A percentile compares a stretch with the other conserved stretches of the same genome.
These are phyloP conservation scores for Helenozyma baotianmanensis DNA, from an alignment of 805 yeast species.

Conservation along the genomic window DNA sequence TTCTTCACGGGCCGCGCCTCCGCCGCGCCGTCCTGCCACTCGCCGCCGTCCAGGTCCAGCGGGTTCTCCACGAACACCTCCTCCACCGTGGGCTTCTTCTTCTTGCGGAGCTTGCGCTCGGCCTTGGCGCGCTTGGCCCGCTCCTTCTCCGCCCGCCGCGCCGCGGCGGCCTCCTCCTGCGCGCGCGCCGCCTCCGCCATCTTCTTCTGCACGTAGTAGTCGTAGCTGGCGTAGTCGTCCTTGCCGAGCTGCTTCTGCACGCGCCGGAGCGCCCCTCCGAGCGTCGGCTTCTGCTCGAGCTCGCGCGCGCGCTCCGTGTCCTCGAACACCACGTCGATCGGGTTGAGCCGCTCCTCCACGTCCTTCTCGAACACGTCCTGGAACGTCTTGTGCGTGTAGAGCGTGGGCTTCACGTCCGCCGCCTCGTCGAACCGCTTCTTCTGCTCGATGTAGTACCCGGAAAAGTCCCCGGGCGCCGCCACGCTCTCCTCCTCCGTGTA, in stretches of 20 bases:
- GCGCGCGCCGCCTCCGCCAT: conserved; percentile 4
- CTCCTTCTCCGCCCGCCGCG: not conserved
- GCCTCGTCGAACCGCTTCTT: conserved; percentile 33
- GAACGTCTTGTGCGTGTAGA: conserved; percentile 38
- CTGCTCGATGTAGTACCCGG: conserved; percentile 36
- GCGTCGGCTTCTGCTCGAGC: conserved; percentile 18
- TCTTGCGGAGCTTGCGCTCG: not conserved
- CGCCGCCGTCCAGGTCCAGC: conserved; percentile 1
- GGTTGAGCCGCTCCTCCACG: conserved; percentile 32
- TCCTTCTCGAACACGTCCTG: conserved; percentile 30
- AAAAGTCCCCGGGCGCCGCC: conserved; percentile 6
- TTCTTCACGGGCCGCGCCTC: conserved; percentile 3
- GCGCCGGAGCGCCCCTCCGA: conserved; percentile 24
- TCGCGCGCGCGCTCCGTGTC: conserved; percentile 15
- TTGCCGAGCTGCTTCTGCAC: conserved; percentile 26
- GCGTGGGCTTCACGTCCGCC: conserved; percentile 24
- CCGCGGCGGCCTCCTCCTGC: not conserved
- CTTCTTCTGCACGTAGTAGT: conserved; percentile 26
- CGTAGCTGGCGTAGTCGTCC: conserved; percentile 30
- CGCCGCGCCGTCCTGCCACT: conserved; percentile 1
- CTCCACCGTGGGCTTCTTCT: conserved; percentile 1
- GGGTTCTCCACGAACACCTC: not conserved
- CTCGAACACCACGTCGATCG: conserved; percentile 38
- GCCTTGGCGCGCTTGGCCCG: not conserved
- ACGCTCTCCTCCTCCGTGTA: no score